Evolutionary conservation across 75 land plant genomes (phyloP).

Genomic region (Chamaecyparis obtusa): DNA sequence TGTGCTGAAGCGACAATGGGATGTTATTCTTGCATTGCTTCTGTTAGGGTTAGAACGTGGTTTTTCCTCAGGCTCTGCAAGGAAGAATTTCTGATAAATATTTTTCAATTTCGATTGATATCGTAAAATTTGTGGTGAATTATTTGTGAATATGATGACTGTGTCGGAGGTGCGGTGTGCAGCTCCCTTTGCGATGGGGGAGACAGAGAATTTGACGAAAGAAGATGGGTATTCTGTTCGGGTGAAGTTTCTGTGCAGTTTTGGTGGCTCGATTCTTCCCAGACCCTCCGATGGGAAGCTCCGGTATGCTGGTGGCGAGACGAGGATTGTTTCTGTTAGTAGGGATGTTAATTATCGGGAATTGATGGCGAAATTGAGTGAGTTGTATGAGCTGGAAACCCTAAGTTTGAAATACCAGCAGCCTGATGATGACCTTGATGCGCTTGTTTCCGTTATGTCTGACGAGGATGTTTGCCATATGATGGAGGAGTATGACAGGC

Average conservation of each 20-base stretch:
- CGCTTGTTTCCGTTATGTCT: slow-evolving; percentile 90
- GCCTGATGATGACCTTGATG: slow-evolving; percentile 96
- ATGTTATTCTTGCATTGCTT: not conserved
- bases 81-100: not conserved
- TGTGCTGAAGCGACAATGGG: not conserved
- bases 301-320: slow-evolving; percentile 83
- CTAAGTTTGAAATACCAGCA: slow-evolving; percentile 83
- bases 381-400: slow-evolving; percentile 47
- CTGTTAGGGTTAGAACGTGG: not conserved
- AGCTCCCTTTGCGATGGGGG: not conserved
- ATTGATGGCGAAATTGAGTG: slow-evolving; percentile 70
- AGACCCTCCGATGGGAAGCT: slow-evolving; percentile 81
- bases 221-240: slow-evolving; percentile 11
- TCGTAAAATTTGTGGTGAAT: not conserved
- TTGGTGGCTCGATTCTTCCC: slow-evolving; percentile 71
- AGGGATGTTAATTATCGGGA: slow-evolving; percentile 51
- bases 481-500: slow-evolving; percentile 98
- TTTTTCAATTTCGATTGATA: not conserved
- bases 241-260: slow-evolving; percentile 80
- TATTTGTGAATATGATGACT: not conserved
- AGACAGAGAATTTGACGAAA: not conserved
- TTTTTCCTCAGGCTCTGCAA: not conserved
- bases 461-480: slow-evolving; percentile 94
- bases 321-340: slow-evolving; percentile 58
- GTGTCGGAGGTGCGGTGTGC: not conserved